Conservation (phyloP, 2,329 filamentous ascomycete genomes). For the Neurospora crassa region DNA sequence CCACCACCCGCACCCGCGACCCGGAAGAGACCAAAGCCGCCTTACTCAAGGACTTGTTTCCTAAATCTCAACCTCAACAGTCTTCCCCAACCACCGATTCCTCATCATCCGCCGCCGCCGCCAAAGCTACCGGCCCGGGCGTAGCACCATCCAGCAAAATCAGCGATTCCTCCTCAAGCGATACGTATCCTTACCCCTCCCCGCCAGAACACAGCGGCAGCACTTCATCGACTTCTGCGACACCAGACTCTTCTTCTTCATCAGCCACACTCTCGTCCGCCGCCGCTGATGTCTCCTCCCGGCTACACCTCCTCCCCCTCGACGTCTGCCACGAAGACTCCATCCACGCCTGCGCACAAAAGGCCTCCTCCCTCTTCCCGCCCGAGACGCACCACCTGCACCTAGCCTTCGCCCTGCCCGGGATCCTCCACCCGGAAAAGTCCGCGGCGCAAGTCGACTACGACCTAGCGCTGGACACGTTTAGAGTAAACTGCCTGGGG, state of each 20-base stretch:
- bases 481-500: constrained; percentile 63
- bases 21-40: constrained; percentile 25
- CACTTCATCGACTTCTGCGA: too few relatives aligned
- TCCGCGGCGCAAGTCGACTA: constrained; percentile 55
- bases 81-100: not conserved
- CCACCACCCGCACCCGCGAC: constrained; percentile 30
- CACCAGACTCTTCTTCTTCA: not conserved
- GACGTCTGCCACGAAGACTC: constrained; percentile 52
- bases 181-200: not conserved
- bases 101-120: not conserved
- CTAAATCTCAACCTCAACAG: not conserved
- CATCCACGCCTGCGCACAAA: constrained; percentile 45
- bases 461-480: constrained; percentile 53
- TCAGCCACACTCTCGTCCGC: constrained; percentile 20
- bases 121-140: not conserved
- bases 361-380: constrained; percentile 44
- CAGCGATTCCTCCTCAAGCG: not conserved
- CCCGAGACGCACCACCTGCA: constrained; percentile 47
- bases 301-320: constrained; percentile 30
- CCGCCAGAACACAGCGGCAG: not conserved
- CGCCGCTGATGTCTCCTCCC: constrained; percentile 17
- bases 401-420: constrained; percentile 60
- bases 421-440: constrained; percentile 65
- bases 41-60: constrained; percentile 19
- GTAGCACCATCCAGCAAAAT: not conserved